Percentiles rank a stretch among this genome's conserved stretches.
Conservation (phyloP, 257 asterid genomes). For the Eucommia ulmoides region DNA sequence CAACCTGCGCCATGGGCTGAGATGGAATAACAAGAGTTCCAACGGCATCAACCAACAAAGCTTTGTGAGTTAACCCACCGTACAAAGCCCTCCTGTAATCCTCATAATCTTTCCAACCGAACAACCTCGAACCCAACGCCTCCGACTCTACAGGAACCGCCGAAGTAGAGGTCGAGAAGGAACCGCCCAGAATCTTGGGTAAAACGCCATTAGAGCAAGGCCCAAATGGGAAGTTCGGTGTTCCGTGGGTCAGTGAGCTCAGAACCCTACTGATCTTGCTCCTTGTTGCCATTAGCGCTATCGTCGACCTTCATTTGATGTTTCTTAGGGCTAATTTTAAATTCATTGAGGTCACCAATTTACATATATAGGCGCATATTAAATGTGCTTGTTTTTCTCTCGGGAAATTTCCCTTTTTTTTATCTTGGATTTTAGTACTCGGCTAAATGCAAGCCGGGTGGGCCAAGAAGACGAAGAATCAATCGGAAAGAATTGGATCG, state of each 20-base stretch:
- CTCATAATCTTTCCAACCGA: constrained; percentile 71
- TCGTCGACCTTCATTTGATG: neutral
- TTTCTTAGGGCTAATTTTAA: too few relatives aligned
- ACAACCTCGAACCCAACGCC: constrained; percentile 17
- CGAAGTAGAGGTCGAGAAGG: constrained; percentile 13
- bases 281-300: constrained; percentile 10
- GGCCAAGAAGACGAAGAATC: too few relatives aligned
- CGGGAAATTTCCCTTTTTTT: too few relatives aligned
- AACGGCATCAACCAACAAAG: constrained; percentile 90
- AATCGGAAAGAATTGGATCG: too few relatives aligned
- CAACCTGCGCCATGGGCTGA: constrained; percentile 98
- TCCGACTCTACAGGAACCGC: constrained; percentile 7
- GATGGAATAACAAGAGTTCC: constrained; percentile 93
- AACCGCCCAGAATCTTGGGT: neutral
- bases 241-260: neutral
- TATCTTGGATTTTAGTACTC: too few relatives aligned
- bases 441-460: too few relatives aligned
- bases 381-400: too few relatives aligned
- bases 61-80: constrained; percentile 88
- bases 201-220: neutral
- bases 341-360: too few relatives aligned
- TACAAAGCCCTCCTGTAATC: constrained; percentile 78
- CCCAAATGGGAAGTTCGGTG: constrained; percentile 1
- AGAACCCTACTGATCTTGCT: constrained; percentile 5
- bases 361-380: too few relatives aligned